Evolutionary conservation across 2,329 filamentous ascomycete genomes (phyloP), one percentile per base, ranked within the genome.

Genomic region (Exophiala spinifera): DNA sequence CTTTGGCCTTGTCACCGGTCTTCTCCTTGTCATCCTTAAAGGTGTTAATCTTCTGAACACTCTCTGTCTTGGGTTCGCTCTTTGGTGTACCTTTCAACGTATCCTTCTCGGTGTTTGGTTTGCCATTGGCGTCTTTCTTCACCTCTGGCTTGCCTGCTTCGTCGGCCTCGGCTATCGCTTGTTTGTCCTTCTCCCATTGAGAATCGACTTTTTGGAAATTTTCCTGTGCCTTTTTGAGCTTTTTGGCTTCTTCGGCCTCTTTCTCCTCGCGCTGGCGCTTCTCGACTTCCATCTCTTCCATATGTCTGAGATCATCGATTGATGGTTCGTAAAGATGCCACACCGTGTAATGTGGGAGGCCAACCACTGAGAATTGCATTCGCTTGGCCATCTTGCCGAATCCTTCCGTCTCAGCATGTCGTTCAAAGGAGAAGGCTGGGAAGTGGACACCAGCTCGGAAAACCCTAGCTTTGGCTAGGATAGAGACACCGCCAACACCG

Each of bases 311-410:
- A 66, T 99, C 94, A 67, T 99, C 94, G 14, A 96, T 89, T 66
- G 90, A 96, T n/a, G 94, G 94, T 72, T 99, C 94, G 76, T 99
- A 99, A 66, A 99, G 79, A 85, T 99, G 94, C 94, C 94, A 99
- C 62, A 99, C 96, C 1, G 91, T 96, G 72, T 99, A 99, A 70
- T 99, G 94, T 5, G 94, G 94, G 44, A 99, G 79, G 28, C 94
- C 94, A 55, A 99, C 88, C 15, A 99, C 94, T 0, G 91, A 96
- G 68, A 89, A 97, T 56, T 88, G 81, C 94, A 99, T 97, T 56
- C 89, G 86, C 72, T 90, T 94, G 14, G 94, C 89, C 94, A 99
- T 99, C 91, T 99, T 99, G 74, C 94, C 94, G 69, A 99, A 99
- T 0, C 91, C 94, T 76, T 99, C 94, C 0, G 94, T 99, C 72